Conservation (phyloP, 805 yeast species). For the Limtongozyma cylindracea region DNA sequence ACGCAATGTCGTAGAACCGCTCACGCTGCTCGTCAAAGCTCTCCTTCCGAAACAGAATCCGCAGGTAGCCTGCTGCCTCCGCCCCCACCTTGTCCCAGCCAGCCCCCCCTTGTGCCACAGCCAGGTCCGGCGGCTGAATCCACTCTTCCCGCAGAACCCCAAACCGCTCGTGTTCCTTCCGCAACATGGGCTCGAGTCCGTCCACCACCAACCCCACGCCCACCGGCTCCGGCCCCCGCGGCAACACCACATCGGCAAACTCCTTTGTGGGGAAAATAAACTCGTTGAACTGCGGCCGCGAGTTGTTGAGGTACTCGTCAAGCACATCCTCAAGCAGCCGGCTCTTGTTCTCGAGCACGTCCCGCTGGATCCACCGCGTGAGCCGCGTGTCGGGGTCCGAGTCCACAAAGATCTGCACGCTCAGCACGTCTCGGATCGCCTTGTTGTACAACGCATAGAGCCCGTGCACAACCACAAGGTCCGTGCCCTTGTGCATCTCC, state of each 20-base stretch:
- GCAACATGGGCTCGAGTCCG: slow-evolving; percentile 22
- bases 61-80: too few species aligned
- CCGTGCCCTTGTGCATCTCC: not conserved
- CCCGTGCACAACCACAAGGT: slow-evolving; percentile 33
- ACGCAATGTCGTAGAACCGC: too few species aligned
- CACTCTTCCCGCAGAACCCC: too few species aligned
- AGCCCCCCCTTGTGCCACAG: too few species aligned
- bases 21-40: too few species aligned
- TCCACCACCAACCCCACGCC: slow-evolving; percentile 38
- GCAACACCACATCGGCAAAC: slow-evolving; percentile 50
- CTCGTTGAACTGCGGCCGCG: slow-evolving; percentile 42
- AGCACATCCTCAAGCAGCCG: slow-evolving; percentile 11
- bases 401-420: slow-evolving; percentile 51
- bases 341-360: slow-evolving; percentile 4
- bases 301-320: slow-evolving; percentile 21
- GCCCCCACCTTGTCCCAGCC: too few species aligned
- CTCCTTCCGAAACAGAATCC: too few species aligned
- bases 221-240: slow-evolving; percentile 35
- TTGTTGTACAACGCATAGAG: slow-evolving; percentile 53
- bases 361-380: slow-evolving; percentile 46
- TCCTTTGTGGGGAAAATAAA: slow-evolving; percentile 46
- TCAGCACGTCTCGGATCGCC: slow-evolving; percentile 24
- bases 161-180: too few species aligned
- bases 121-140: too few species aligned
- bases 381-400: slow-evolving; percentile 70